Evolutionary conservation across 2,329 filamentous ascomycete genomes (phyloP), one percentile per base, ranked within the genome.

Genomic region (Microsporum ferrugineum): DNA sequence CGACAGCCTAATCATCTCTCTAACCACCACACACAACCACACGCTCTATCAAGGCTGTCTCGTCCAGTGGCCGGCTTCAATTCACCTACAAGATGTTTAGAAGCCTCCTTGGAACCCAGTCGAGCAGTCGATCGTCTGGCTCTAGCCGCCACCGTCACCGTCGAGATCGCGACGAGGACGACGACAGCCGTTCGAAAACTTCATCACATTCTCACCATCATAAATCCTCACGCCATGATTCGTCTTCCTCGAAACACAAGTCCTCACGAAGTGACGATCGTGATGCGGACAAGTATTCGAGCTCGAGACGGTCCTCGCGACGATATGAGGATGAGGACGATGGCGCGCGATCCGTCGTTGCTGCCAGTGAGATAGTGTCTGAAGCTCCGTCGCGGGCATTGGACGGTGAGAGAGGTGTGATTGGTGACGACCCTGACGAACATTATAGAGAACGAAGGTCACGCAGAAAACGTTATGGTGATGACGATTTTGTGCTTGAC

Each of bases 211-310:
- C 34, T 57, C 61, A 43, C 33, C 60, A 47, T 63, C 64, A 41
- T 56, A 60, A 34, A 63, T 64, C 41, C 57, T 58, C 56, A 62
- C 65, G 31, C 62, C 62, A n/a, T 57, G 63, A 41, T 36, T 55
- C 51, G 14, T 73, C 71, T 23, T 69, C 70, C 60, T 69, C 70
- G 53, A 71, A 70, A 63, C 72, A 70, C 66, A 76, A 73, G 67
- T 71, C 74, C 61, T 68, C 75, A 71, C 73, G 75, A 71, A 72
- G 73, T 75, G 76, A 78, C 72, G 75, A 77, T 71, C 75, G 75
- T 73, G 75, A 74, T 61, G 72, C 73, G 60, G 73, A 71, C 61
- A 66, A 74, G 65, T 71, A 69, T 59, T 72, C 74, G 64, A 62
- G 51, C 31, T 55, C 51, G 6, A 72, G 64, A 65, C 68, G 23